phyloP scores from a whole-genome alignment of 2,329 filamentous ascomycete genomes.

The Torrubiella hemipterigena region DNA sequence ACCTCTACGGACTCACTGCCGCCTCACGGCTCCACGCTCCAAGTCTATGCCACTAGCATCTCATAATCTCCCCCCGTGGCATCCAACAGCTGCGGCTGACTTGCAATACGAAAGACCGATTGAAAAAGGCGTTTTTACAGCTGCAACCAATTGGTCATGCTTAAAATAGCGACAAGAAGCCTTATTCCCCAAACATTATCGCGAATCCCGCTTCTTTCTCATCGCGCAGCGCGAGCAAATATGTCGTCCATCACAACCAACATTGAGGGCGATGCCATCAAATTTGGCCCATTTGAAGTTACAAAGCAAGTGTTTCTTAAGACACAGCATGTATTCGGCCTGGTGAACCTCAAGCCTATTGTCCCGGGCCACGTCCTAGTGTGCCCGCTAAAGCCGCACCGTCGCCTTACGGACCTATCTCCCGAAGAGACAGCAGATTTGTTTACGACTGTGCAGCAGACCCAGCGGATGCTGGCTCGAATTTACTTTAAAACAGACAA shows the following conservation, averaged over 20 bases:
- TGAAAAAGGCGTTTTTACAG: no score
- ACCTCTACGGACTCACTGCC: no score
- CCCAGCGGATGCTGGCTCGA: constrained; percentile 61
- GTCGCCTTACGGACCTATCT: constrained; percentile 64
- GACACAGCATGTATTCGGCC: constrained; percentile 68
- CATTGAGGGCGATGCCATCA: constrained; percentile 24
- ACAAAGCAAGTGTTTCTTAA: constrained; percentile 73
- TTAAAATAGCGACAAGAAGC: no score
- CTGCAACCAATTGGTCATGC: no score
- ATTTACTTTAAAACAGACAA: constrained; percentile 43
- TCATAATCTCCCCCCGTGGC: no score
- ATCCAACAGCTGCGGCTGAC: no score
- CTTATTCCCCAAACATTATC: no score
- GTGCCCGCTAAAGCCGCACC: constrained; percentile 58
- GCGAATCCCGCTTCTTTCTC: no score
- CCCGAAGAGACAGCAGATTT: constrained; percentile 64
- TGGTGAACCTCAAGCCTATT: constrained; percentile 93
- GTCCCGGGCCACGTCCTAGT: constrained; percentile 89
- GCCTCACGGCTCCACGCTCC: no score
- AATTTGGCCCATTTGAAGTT: constrained; percentile 68
- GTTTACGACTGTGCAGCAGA: constrained; percentile 73
- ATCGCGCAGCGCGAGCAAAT: neutral
- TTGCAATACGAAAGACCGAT: no score
- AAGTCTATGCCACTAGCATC: no score
- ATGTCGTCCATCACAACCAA: constrained; percentile 13